Percentiles rank a stretch among this genome's conserved stretches.
These are phyloP conservation scores for Magnaporthiopsis rhizophila DNA, from an alignment of 2,329 filamentous ascomycete genomes.

Conservation along the genomic window DNA sequence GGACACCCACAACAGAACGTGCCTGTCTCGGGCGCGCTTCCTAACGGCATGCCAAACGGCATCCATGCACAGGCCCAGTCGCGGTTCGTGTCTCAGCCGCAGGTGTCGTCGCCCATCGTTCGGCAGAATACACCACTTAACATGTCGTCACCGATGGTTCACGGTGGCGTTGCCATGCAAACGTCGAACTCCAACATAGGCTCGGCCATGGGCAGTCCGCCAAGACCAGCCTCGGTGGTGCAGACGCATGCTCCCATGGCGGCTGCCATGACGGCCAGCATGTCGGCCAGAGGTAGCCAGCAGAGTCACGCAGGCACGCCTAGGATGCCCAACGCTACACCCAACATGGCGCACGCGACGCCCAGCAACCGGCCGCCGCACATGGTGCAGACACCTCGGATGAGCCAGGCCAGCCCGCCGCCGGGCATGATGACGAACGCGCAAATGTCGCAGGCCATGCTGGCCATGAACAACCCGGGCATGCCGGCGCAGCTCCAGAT, in stretches of 20 bases:
- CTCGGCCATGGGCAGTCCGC: constrained; percentile 39
- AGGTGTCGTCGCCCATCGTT: constrained; percentile 59
- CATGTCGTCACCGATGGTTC: constrained; percentile 58
- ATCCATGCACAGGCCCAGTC: constrained; percentile 34
- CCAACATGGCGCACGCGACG: constrained; percentile 52
- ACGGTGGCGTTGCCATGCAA: constrained; percentile 52
- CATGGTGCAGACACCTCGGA: constrained; percentile 25
- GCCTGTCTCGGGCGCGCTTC: constrained; percentile 23
- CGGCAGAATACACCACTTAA: constrained; percentile 57
- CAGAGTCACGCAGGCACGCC: constrained; percentile 61
- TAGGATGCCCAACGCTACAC: constrained; percentile 52
- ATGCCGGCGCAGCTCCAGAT: constrained; percentile 27
- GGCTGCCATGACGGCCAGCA: constrained; percentile 52
- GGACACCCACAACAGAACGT: constrained; percentile 30
- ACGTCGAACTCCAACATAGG: constrained; percentile 59
- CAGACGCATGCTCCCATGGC: constrained; percentile 50
- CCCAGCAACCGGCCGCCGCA: constrained; percentile 42
- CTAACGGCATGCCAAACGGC: constrained; percentile 27
- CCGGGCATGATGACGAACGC: constrained; percentile 46
- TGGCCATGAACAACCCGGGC: constrained; percentile 42
- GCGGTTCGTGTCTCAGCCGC: constrained; percentile 51
- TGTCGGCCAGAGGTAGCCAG: constrained; percentile 58
- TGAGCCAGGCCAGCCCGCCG: constrained; percentile 51
- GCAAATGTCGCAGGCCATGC: constrained; percentile 47
- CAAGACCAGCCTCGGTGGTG: constrained; percentile 57